These are phyloP conservation scores for Sanchytrium tribonematis DNA, from an alignment of 371 early-diverging fungal genomes.

Conservation along the genomic window DNA sequence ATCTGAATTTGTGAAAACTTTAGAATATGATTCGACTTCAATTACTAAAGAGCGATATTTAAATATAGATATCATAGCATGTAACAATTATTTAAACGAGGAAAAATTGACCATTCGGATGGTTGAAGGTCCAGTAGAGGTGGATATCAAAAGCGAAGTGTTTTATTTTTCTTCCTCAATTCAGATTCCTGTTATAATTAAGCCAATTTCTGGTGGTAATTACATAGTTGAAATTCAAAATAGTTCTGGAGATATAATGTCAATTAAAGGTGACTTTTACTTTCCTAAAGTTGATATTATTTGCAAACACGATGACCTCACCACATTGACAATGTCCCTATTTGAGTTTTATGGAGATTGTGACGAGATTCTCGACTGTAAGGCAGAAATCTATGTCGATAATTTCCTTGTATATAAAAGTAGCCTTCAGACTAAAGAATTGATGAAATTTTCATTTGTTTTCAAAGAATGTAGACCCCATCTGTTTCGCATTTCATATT, in stretches of 20 bases:
- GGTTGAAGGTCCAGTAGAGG: neutral
- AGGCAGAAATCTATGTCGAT: neutral
- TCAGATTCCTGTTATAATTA: neutral
- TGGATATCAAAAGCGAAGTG: neutral
- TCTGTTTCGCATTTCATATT: neutral
- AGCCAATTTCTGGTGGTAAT: neutral
- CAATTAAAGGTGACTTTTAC: neutral
- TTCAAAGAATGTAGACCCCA: neutral
- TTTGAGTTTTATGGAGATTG: neutral
- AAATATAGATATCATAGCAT: neutral
- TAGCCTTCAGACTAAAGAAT: neutral
- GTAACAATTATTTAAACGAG: neutral
- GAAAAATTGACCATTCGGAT: neutral
- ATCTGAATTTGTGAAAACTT: neutral
- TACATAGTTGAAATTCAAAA: neutral
- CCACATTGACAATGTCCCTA: neutral
- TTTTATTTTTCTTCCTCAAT: neutral
- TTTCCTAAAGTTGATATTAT: neutral
- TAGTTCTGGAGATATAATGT: neutral
- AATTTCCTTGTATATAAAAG: neutral
- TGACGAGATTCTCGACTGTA: neutral
- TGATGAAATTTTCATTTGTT: neutral
- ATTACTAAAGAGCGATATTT: neutral
- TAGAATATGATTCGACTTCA: neutral
- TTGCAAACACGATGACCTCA: neutral